phyloP scores from a whole-genome alignment of 345 rosid genomes.

The Gossypium raimondii region DNA sequence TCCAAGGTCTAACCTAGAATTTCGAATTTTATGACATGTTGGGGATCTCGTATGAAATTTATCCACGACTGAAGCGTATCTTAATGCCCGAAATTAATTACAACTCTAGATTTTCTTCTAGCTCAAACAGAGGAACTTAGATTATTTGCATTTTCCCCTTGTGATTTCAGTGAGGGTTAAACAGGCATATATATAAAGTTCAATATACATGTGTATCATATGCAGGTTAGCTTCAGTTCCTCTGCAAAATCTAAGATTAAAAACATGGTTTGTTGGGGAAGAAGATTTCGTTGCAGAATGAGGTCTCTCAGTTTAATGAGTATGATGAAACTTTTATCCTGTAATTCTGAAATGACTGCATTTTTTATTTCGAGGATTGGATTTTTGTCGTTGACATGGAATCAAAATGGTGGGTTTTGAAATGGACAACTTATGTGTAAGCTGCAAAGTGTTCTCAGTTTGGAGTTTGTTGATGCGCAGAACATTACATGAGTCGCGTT shows the following conservation, averaged over 20 bases:
- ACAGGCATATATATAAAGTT: not conserved
- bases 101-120: no score
- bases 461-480: no score
- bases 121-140: no score
- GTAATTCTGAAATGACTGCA: not conserved
- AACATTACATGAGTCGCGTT: no score
- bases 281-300: not conserved
- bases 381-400: not conserved
- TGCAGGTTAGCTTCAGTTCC: constrained; percentile 1
- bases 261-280: not conserved
- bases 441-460: constrained; percentile 49
- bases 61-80: no score
- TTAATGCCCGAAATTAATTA: no score
- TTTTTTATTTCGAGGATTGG: not conserved
- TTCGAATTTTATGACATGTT: no score
- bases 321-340: not conserved
- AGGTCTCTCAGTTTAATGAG: not conserved
- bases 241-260: not conserved
- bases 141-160: no score
- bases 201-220: not conserved
- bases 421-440: not conserved
- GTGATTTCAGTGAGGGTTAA: not conserved
- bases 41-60: no score
- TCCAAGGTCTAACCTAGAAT: no score
- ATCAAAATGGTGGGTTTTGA: not conserved